A percentile compares a stretch with the other conserved stretches of the same genome.
Conservation (phyloP, 2,329 filamentous ascomycete genomes). For the Trichoderma semiorbis region DNA sequence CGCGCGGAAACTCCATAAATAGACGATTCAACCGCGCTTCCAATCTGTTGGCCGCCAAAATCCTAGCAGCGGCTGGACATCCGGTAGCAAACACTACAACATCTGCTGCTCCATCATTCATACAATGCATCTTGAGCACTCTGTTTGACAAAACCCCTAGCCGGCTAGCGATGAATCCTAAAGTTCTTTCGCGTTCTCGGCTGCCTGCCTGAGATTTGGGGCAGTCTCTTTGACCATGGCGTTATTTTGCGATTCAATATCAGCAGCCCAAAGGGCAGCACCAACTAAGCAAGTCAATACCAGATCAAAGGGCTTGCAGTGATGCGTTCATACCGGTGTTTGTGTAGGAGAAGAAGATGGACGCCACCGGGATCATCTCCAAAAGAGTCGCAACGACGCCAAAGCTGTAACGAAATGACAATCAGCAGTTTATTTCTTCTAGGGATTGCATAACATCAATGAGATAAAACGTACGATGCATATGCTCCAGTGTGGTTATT, state of each 20-base stretch:
- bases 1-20: not conserved
- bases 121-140: not conserved
- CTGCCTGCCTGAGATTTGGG: constrained; percentile 47
- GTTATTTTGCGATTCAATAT: constrained; percentile 62
- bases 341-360: constrained; percentile 83
- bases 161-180: not conserved
- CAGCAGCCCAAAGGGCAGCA: constrained; percentile 90
- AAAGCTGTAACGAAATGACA: constrained; percentile 53
- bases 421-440: constrained; percentile 14
- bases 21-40: not conserved
- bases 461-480: constrained; percentile 60
- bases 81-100: not conserved
- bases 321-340: constrained; percentile 58
- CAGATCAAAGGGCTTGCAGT: not conserved
- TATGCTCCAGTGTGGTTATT: constrained; percentile 70
- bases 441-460: not conserved
- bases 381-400: constrained; percentile 71
- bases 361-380: constrained; percentile 79
- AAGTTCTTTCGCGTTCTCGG: constrained; percentile 41
- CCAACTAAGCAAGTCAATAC: constrained; percentile 56
- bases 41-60: not conserved
- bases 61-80: not conserved
- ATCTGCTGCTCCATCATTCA: not conserved
- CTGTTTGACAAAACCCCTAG: not conserved
- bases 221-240: constrained; percentile 50